Conservation (phyloP, 2,329 filamentous ascomycete genomes). For the Venturiaceae sp. region DNA sequence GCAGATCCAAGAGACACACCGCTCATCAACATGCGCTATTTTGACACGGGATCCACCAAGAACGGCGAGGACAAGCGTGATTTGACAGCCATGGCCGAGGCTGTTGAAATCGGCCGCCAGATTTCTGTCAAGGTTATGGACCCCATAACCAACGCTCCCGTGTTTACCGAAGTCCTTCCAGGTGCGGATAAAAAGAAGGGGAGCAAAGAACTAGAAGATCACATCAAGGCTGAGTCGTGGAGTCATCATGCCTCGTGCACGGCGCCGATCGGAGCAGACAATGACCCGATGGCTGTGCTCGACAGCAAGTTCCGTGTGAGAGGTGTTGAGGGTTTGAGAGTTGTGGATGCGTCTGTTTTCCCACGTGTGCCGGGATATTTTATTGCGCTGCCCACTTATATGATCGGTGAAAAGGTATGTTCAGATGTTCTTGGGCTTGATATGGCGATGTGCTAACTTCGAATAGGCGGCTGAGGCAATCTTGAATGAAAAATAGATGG, state of each 20-base stretch:
- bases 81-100: conserved; percentile 44
- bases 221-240: conserved; percentile 17
- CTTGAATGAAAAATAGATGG: too few species aligned
- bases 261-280: conserved; percentile 44
- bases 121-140: background rate
- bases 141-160: background rate
- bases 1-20: conserved; percentile 55
- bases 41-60: conserved; percentile 25
- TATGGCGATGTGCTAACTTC: too few species aligned
- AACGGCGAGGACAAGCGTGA: conserved; percentile 33
- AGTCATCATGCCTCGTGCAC: conserved; percentile 50
- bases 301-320: conserved; percentile 42
- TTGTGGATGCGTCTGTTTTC: conserved; percentile 27
- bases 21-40: conserved; percentile 38
- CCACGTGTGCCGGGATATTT: conserved; percentile 39
- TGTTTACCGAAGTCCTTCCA: background rate
- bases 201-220: conserved; percentile 27
- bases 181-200: conserved; percentile 22
- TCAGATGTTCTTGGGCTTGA: too few species aligned
- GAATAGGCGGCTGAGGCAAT: too few species aligned
- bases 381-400: conserved; percentile 41
- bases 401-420: conserved; percentile 54
- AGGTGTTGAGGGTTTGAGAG: conserved; percentile 42
- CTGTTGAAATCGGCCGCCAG: conserved; percentile 39
- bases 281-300: conserved; percentile 41